Percentiles rank a stretch among this genome's conserved stretches.
Conservation (phyloP, 192 early-diverging fungal species). For the Podila clonocystis region DNA sequence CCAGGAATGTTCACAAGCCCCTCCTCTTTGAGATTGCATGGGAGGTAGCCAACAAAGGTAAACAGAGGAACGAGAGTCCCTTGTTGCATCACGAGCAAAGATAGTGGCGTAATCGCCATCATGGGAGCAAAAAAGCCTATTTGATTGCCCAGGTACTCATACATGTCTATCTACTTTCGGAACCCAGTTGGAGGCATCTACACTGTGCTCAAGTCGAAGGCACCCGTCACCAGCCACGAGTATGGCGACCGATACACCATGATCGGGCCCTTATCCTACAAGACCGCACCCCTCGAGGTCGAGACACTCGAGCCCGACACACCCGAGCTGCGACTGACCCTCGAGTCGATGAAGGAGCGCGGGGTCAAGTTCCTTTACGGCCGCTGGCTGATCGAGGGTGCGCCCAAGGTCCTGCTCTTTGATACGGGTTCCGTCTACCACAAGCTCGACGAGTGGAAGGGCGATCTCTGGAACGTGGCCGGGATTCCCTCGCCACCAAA, state of each 20-base stretch:
- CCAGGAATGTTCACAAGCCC: slow-evolving; percentile 64
- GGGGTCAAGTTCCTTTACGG: slow-evolving; percentile 88
- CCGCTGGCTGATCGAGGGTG: slow-evolving; percentile 94
- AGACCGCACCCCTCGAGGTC: slow-evolving; percentile 89
- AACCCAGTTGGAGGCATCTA: slow-evolving; percentile 94
- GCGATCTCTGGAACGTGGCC: slow-evolving; percentile 87
- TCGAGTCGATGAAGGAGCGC: slow-evolving; percentile 71
- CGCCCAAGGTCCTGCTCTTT: slow-evolving; percentile 87
- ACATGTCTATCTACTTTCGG: neutral
- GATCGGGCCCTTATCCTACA: slow-evolving; percentile 87
- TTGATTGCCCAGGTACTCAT: no score
- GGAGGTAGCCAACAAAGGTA: slow-evolving; percentile 98
- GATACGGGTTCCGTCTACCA: slow-evolving; percentile 80
- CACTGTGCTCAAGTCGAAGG: slow-evolving; percentile 96
- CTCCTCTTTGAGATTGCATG: slow-evolving; percentile 94
- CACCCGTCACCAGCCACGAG: slow-evolving; percentile 90
- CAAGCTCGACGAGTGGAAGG: slow-evolving; percentile 93
- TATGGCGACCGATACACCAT: slow-evolving; percentile 92
- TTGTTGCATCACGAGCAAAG: neutral
- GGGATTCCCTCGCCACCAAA: slow-evolving; percentile 90
- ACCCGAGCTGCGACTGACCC: slow-evolving; percentile 68
- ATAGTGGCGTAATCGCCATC: no score
- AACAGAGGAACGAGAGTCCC: neutral
- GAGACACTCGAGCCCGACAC: slow-evolving; percentile 77
- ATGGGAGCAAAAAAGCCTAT: no score